Evolutionary conservation across 345 rosid species (phyloP), one percentile per base, ranked within the genome.

Genomic region (Citrus unshiu): DNA sequence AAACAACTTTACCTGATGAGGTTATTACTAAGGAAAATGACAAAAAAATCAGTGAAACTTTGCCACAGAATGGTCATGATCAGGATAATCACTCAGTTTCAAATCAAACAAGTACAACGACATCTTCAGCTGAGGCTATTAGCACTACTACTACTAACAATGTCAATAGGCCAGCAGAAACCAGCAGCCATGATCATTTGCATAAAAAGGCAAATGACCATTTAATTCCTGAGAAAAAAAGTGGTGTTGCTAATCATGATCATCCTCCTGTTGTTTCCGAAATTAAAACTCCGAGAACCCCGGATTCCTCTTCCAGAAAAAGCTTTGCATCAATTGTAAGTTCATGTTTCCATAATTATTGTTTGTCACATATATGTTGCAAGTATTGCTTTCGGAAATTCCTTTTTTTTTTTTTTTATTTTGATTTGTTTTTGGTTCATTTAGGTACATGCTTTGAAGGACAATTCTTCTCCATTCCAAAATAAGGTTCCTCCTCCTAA

Each of bases 311-410:
- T 71, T 81, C 87, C 9, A 87, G 84, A 79, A 88, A 81, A 82
- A 84, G 93, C 2, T 91, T 75, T 84, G 90, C 89, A 79, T 85
- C 95, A 77, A 79, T 91, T 62, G 94, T 89, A 79, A 86, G 94
- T 81, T 64, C 27, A 6, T 71, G 39, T 64, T 60, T 24, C 19
- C 19, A 65, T 34, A 32, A 65, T 65, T 4, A 18, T 37, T 37
- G 4, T 22, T 46, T 13, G 9, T 13, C 4, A 46, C 16, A 12
- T 3, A 46, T 3, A 46, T 13, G 51, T 46, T 3, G 51, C 51
- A 46, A 3, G 51, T 0, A 46, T 13, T 46, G 51, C 3, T 12
- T 46, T 46, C 51, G 0, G 51, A 46, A 46, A 46, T 1, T 43
- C 3, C 0, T 43, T 43, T 10, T 46, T 46, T 34, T 30, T 30